Evolutionary conservation across 768 basidiomycete species (phyloP).

Genomic region (Boletus coccyginus): DNA sequence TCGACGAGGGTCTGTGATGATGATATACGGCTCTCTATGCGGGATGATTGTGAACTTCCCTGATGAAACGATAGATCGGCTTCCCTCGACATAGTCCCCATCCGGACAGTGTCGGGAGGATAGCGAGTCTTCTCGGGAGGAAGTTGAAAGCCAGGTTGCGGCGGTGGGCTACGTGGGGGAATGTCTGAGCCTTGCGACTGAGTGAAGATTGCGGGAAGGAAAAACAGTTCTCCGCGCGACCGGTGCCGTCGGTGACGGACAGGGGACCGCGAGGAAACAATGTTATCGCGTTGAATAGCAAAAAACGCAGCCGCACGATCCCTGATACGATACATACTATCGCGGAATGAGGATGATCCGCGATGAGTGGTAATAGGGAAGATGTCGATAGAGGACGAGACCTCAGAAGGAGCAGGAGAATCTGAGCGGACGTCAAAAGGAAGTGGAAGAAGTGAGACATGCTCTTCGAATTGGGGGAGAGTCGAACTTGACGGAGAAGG

Average conservation of each 20-base stretch:
- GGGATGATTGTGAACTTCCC: conserved; percentile 30
- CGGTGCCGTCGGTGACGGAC: conserved; percentile 45
- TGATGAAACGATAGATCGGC: conserved; percentile 21
- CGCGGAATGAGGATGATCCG: conserved; percentile 41
- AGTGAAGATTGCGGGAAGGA: conserved; percentile 79
- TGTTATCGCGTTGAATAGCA: conserved; percentile 36
- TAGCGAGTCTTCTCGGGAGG: conserved; percentile 48
- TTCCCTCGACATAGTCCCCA: conserved; percentile 24
- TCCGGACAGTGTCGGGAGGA: conserved; percentile 35
- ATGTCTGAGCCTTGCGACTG: conserved; percentile 36
- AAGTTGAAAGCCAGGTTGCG: conserved; percentile 21
- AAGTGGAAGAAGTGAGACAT: conserved; percentile 57
- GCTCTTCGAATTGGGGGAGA: conserved; percentile 48
- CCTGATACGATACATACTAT: conserved; percentile 54
- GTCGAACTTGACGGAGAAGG: conserved; percentile 46
- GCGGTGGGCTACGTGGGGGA: conserved; percentile 31
- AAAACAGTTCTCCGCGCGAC: conserved; percentile 69
- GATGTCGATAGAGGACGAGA: conserved; percentile 42
- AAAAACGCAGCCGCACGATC: conserved; percentile 50
- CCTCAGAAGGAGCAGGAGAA: conserved; percentile 55
- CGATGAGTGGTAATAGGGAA: conserved; percentile 41
- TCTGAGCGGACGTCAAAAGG: conserved; percentile 57
- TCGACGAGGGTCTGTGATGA: conserved; percentile 31
- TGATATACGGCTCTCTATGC: conserved; percentile 26
- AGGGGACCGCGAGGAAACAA: conserved; percentile 44